Evolutionary conservation across 208 protist species (phyloP).

Genomic region (Leishmania amazonensis): DNA sequence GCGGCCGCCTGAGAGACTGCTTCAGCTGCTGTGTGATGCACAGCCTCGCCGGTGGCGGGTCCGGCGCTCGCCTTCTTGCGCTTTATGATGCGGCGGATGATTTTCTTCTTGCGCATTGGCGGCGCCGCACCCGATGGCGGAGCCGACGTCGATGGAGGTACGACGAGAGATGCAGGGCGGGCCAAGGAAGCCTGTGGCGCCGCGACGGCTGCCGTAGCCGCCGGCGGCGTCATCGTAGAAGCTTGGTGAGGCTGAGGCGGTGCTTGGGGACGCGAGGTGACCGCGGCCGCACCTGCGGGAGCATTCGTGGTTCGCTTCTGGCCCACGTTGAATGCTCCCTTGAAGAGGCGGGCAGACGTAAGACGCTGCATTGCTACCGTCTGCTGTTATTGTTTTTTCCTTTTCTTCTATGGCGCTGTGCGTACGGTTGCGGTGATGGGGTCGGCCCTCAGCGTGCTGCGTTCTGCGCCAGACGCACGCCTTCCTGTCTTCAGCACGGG

Average conservation of each 20-base stretch:
- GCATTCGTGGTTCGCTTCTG: constrained; percentile 22
- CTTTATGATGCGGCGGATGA: constrained; percentile 37
- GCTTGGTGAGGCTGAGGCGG: not conserved
- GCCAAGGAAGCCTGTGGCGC: not conserved
- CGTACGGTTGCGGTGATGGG: not conserved
- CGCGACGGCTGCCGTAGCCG: not conserved
- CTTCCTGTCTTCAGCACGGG: not conserved
- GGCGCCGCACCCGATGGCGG: not conserved
- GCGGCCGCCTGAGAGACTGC: not conserved
- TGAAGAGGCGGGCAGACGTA: constrained; percentile 10
- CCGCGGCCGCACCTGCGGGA: not conserved
- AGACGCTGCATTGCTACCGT: constrained; percentile 18
- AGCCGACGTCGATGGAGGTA: constrained; percentile 6
- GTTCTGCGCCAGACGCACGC: not conserved
- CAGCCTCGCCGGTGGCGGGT: not conserved
- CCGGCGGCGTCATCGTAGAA: not conserved
- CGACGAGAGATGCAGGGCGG: constrained; percentile 20
- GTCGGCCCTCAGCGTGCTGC: not conserved
- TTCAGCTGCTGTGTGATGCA: not conserved
- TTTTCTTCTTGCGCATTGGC: constrained; percentile 25
- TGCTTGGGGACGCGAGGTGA: not conserved
- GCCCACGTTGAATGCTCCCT: constrained; percentile 10
- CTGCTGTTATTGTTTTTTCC: not conserved
- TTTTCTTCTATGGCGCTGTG: not conserved
- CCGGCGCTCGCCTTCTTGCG: constrained; percentile 11